Conservation (phyloP, 768 basidiomycete genomes). For the Pleurotus salmoneostramineus region DNA sequence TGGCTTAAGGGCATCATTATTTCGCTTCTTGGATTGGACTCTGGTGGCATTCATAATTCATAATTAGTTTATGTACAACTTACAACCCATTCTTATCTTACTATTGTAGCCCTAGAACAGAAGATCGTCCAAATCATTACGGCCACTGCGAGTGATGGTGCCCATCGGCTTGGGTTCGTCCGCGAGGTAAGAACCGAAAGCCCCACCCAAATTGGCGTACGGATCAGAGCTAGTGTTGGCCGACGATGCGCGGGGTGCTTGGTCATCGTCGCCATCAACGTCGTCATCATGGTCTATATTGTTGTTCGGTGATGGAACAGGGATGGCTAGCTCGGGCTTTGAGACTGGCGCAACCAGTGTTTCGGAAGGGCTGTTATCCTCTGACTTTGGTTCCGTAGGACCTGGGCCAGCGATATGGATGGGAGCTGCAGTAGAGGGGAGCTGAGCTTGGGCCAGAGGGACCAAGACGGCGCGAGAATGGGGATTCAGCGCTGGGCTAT, state of each 20-base stretch:
- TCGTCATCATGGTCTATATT: slow-evolving; percentile 12
- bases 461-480: slow-evolving; percentile 74
- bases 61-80: slow-evolving; percentile 7
- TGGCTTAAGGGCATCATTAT: background rate
- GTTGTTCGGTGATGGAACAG: background rate
- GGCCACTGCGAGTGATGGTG: slow-evolving; percentile 31
- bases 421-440: slow-evolving; percentile 37
- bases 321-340: background rate
- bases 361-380: background rate
- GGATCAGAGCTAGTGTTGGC: slow-evolving; percentile 54
- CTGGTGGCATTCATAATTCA: background rate
- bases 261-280: slow-evolving; percentile 24
- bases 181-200: slow-evolving; percentile 69
- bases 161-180: slow-evolving; percentile 70
- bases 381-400: slow-evolving; percentile 43
- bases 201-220: slow-evolving; percentile 78
- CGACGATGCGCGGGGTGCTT: slow-evolving; percentile 19
- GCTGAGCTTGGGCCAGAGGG: slow-evolving; percentile 48
- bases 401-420: slow-evolving; percentile 59
- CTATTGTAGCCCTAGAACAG: slow-evolving; percentile 42
- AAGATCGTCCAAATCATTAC: slow-evolving; percentile 60
- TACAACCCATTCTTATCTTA: background rate
- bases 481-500: slow-evolving; percentile 87
- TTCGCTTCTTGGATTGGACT: background rate
- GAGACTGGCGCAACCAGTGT: background rate